Evolutionary conservation across 768 basidiomycete genomes (phyloP).

Genomic region (Lyophyllum decastes): DNA sequence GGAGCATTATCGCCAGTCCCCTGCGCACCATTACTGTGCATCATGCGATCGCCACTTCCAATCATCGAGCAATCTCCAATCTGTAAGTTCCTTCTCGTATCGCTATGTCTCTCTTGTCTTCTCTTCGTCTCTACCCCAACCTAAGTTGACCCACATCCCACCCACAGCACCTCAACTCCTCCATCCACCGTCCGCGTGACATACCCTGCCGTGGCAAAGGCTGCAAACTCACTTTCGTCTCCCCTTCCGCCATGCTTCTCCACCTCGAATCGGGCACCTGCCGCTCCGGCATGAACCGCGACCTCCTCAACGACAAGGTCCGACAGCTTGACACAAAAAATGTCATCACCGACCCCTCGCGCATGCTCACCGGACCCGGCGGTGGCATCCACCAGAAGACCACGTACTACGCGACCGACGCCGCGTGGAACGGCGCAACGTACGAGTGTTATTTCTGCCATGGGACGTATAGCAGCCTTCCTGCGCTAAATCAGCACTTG

Average conservation of each 20-base stretch:
- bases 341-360: conserved; percentile 56
- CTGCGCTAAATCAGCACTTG: conserved; percentile 60
- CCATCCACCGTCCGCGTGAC: conserved; percentile 43
- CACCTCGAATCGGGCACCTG: conserved; percentile 69
- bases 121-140: background rate
- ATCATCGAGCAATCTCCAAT: conserved; percentile 35
- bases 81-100: conserved; percentile 13
- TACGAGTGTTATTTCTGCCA: conserved; percentile 73
- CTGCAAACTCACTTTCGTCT: conserved; percentile 52
- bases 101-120: background rate
- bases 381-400: conserved; percentile 12
- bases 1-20: conserved; percentile 51
- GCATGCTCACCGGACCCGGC: conserved; percentile 41
- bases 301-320: conserved; percentile 43
- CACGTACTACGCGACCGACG: conserved; percentile 31
- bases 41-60: conserved; percentile 45
- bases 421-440: conserved; percentile 44
- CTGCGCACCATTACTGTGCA: conserved; percentile 42
- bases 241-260: conserved; percentile 52
- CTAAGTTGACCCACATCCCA: background rate
- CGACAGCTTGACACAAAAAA: conserved; percentile 43
- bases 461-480: conserved; percentile 36
- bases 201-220: conserved; percentile 37
- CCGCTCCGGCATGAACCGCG: conserved; percentile 43
- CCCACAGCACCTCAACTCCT: conserved; percentile 52